A percentile compares a stretch with the other conserved stretches of the same genome.
phyloP scores from a whole-genome alignment of 352 stramenopile species.

The Phytophthora sp. region DNA sequence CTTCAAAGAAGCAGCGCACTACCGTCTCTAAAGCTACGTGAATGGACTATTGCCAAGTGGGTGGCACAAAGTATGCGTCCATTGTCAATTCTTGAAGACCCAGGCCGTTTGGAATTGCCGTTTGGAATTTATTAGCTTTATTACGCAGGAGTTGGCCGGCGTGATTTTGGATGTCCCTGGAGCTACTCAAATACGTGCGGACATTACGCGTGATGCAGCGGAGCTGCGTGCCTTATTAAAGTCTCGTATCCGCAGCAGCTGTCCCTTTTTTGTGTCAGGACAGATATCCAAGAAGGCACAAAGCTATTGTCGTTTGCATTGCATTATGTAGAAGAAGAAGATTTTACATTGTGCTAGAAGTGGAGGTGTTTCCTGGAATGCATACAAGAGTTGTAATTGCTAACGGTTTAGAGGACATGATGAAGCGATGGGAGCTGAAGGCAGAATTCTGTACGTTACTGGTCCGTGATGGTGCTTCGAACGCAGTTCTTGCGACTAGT shows the following conservation, averaged over 20 bases:
- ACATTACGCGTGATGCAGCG: neutral
- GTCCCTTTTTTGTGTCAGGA: slow-evolving; percentile 10
- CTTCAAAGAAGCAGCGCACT: neutral
- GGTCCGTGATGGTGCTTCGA: neutral
- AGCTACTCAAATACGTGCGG: slow-evolving; percentile 1
- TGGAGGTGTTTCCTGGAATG: neutral
- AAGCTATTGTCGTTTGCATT: slow-evolving; percentile 13
- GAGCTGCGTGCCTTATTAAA: slow-evolving; percentile 16
- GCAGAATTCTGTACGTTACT: neutral
- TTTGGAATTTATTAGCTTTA: slow-evolving; percentile 7
- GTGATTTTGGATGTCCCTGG: slow-evolving; percentile 9
- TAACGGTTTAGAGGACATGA: neutral
- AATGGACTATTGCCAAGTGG: slow-evolving; percentile 3
- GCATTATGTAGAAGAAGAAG: neutral
- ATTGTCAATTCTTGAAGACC: slow-evolving; percentile 8
- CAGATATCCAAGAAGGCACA: slow-evolving; percentile 4
- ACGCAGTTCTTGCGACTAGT: neutral
- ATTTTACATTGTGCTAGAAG: slow-evolving; percentile 2
- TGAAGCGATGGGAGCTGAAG: neutral
- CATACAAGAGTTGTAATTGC: neutral
- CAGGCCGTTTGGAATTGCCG: too few relatives aligned
- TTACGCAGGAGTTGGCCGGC: slow-evolving; percentile 3
- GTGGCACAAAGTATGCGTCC: slow-evolving; percentile 15
- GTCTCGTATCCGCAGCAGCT: neutral
- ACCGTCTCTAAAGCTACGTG: neutral